These are phyloP conservation scores for Aleurites moluccanus DNA, from an alignment of 441 rosid genomes.

Conservation along the genomic window DNA sequence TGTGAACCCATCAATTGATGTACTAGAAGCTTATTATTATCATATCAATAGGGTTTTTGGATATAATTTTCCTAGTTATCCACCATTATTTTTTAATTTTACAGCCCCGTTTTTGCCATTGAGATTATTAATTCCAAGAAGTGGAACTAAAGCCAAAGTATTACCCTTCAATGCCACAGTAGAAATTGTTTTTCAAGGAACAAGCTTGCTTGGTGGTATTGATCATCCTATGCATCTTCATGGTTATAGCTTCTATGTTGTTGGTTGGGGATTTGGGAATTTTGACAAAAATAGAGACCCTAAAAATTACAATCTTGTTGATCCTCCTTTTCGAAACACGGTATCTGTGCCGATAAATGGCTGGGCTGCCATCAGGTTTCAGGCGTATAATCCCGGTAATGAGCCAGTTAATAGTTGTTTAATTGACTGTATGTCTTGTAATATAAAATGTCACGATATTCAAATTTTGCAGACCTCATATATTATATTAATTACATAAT, in stretches of 20 bases:
- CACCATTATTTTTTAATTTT: conserved; percentile 38
- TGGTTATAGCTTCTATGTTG: conserved; percentile 45
- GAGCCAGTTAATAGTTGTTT: background rate
- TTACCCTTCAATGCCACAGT: conserved; percentile 32
- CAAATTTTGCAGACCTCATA: background rate
- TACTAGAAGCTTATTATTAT: conserved; percentile 44
- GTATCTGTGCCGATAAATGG: conserved; percentile 35
- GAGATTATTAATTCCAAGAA: conserved; percentile 16
- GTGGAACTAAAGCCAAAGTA: conserved; percentile 36
- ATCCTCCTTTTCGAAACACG: conserved; percentile 46
- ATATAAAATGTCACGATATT: too few species aligned
- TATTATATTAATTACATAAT: background rate
- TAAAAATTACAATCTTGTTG: conserved; percentile 36
- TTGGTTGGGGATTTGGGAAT: conserved; percentile 52
- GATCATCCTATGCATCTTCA: conserved; percentile 62
- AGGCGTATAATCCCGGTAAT: conserved; percentile 35
- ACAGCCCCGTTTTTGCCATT: conserved; percentile 33
- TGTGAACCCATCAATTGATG: conserved; percentile 34
- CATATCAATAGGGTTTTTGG: conserved; percentile 37
- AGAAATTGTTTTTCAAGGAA: conserved; percentile 50
- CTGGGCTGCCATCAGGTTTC: conserved; percentile 37
- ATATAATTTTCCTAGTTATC: conserved; percentile 34
- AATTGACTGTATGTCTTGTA: background rate
- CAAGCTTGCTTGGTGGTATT: conserved; percentile 27
- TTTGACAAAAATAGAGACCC: conserved; percentile 32